Evolutionary conservation across 2,329 filamentous ascomycete species (phyloP).

Genomic region (Apiospora marii): DNA sequence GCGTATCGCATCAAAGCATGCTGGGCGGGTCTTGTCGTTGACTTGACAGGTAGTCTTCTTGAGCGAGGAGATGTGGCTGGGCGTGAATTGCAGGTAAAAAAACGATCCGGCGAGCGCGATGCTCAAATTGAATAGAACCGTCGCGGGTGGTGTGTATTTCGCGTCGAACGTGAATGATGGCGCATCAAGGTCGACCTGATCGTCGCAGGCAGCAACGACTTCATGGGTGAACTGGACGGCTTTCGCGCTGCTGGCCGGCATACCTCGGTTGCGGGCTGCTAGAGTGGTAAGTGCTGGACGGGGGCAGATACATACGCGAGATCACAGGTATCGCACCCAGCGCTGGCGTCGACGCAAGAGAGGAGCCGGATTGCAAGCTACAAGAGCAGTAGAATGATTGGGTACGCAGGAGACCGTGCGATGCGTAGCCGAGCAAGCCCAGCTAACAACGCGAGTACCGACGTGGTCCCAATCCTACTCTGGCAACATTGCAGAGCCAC

Average conservation of each 20-base stretch:
- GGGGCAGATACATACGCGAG: neutral
- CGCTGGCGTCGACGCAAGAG: neutral
- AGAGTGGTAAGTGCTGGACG: neutral
- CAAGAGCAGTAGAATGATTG: neutral
- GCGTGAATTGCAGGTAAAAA: constrained; percentile 2
- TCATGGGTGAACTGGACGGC: neutral
- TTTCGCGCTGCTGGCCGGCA: neutral
- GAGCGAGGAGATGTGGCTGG: neutral
- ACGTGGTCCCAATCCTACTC: constrained; percentile 21
- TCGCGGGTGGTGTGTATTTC: neutral
- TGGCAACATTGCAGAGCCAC: neutral
- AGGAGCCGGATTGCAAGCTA: neutral
- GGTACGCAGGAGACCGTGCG: neutral
- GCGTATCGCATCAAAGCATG: neutral
- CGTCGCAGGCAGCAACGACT: constrained; percentile 6
- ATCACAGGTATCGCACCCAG: neutral
- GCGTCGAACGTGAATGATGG: neutral
- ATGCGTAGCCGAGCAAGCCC: neutral
- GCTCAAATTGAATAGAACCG: neutral
- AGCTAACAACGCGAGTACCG: neutral
- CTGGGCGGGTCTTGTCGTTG: neutral
- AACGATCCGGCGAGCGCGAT: neutral
- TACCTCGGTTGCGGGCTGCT: neutral
- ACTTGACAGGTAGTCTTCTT: neutral
- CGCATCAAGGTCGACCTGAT: neutral